Evolutionary conservation across 345 rosid genomes (phyloP).

Genomic region (Physaria fendleri): DNA sequence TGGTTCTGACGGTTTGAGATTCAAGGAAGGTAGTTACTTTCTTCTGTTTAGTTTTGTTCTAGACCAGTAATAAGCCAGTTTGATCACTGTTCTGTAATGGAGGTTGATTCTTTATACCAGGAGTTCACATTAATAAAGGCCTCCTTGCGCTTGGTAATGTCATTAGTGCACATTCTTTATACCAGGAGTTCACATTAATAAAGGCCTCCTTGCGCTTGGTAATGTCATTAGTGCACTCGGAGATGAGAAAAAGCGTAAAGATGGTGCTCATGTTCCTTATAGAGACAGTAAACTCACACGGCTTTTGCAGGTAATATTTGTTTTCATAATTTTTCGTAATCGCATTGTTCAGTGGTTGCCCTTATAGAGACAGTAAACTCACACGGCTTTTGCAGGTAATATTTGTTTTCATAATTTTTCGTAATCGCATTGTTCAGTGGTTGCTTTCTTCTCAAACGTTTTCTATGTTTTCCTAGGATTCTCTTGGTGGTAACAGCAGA

Average conservation of each 20-base stretch:
- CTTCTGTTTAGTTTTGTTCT: background rate
- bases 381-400: conserved; percentile 95
- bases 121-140: conserved; percentile 95
- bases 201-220: conserved; percentile 98
- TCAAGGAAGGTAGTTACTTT: conserved; percentile 84
- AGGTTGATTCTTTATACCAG: conserved; percentile 37
- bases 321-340: background rate
- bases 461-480: conserved; percentile 48
- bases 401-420: background rate
- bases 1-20: conserved; percentile 93
- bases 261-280: conserved; percentile 88
- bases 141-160: conserved; percentile 99
- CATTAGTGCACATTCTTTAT: no score
- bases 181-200: conserved; percentile 93
- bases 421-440: background rate
- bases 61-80: conserved; percentile 1
- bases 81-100: conserved; percentile 9
- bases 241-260: conserved; percentile 96
- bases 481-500: conserved; percentile 99
- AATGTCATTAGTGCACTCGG: conserved; percentile 99
- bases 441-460: background rate
- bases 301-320: conserved; percentile 74
- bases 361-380: conserved; percentile 96
- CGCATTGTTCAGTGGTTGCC: background rate
- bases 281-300: conserved; percentile 98